These are phyloP conservation scores for Citrus reticulata DNA, from an alignment of 345 rosid genomes.

Conservation along the genomic window DNA sequence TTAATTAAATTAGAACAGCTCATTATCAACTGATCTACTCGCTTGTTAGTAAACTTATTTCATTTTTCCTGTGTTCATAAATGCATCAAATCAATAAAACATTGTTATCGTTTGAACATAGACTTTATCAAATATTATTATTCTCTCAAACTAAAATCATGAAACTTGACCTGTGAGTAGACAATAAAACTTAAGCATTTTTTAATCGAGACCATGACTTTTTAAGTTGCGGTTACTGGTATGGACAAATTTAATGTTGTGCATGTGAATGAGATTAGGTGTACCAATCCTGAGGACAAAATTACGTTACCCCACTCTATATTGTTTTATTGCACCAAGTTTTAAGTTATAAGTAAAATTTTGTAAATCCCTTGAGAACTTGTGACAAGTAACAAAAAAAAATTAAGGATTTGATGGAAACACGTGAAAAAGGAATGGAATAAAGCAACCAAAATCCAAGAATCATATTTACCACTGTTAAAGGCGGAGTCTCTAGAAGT, in stretches of 20 bases:
- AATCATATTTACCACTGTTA: background rate
- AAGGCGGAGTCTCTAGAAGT: background rate
- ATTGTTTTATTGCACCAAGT: too few relatives aligned
- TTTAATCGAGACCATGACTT: background rate
- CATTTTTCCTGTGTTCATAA: background rate
- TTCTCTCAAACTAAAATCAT: background rate
- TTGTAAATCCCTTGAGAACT: background rate
- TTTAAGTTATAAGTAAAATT: too few relatives aligned
- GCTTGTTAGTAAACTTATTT: background rate
- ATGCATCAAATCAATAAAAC: background rate
- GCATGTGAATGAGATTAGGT: background rate
- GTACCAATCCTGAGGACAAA: background rate
- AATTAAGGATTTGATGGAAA: too few relatives aligned
- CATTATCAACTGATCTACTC: accelerated
- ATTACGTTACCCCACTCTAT: background rate
- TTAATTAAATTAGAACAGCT: too few relatives aligned
- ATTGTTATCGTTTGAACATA: too few relatives aligned
- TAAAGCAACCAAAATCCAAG: background rate
- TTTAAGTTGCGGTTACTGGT: background rate
- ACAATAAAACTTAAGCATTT: background rate
- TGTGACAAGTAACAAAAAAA: too few relatives aligned
- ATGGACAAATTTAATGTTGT: background rate
- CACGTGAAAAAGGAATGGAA: background rate
- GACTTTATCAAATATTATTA: background rate
- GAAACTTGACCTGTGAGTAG: background rate